Percentiles rank a stretch among this genome's conserved stretches.
phyloP scores from a whole-genome alignment of 192 early-diverging fungal species.

The Backusella tarrabulga region DNA sequence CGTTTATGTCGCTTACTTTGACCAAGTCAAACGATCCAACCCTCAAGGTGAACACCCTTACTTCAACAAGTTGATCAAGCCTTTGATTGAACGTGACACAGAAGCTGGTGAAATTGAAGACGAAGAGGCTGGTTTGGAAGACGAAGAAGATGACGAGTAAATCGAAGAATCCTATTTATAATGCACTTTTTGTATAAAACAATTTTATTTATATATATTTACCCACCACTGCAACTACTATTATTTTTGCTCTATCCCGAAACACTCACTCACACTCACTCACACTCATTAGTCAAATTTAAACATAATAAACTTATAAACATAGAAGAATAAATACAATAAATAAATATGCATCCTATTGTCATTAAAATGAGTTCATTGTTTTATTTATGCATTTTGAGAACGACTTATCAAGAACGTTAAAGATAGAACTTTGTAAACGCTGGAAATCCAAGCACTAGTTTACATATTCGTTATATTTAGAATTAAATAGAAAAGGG shows the following conservation, averaged over 20 bases:
- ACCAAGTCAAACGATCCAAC: constrained; percentile 75
- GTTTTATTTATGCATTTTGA: background rate
- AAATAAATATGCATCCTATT: background rate
- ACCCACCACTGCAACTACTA: background rate
- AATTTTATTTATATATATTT: constrained; percentile 4
- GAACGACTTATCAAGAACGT: background rate
- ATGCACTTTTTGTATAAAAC: constrained; percentile 2
- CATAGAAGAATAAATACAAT: background rate
- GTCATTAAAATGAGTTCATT: background rate
- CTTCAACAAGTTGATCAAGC: constrained; percentile 77
- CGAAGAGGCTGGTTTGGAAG: constrained; percentile 49
- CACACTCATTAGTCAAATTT: background rate
- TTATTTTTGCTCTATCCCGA: background rate
- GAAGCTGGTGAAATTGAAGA: constrained; percentile 49
- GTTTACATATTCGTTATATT: too few species aligned
- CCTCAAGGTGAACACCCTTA: constrained; percentile 69
- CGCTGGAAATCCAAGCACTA: too few species aligned
- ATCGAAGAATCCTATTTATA: background rate
- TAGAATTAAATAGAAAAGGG: too few species aligned
- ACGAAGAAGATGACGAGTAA: constrained; percentile 58
- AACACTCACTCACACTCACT: background rate
- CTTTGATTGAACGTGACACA: constrained; percentile 63
- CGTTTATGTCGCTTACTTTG: constrained; percentile 86
- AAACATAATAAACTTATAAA: background rate
- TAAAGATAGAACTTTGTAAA: too few species aligned